phyloP scores from a whole-genome alignment of 2,329 filamentous ascomycete genomes.

The Colletotrichum cordylinicola region DNA sequence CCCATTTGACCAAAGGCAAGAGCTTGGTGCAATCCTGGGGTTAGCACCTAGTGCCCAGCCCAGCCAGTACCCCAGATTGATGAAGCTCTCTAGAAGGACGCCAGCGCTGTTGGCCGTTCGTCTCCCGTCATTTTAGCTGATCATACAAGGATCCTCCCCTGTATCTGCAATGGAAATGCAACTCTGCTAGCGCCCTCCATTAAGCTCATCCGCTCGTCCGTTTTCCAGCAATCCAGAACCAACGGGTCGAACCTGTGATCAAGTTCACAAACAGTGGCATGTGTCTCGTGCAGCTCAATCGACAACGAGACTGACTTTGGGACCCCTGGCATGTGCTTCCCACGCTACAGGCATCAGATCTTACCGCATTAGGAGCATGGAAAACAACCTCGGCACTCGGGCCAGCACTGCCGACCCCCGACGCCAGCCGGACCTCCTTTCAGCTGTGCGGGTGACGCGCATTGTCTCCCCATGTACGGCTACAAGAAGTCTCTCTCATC shows the following conservation, averaged over 20 bases:
- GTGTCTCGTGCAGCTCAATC: background rate
- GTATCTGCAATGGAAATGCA: background rate
- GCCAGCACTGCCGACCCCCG: conserved; percentile 15
- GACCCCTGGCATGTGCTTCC: conserved; percentile 16
- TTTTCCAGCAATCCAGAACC: background rate
- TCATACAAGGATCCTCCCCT: background rate
- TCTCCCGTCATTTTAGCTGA: background rate
- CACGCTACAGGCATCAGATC: background rate
- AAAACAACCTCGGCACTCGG: conserved; percentile 20
- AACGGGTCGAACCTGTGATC: background rate
- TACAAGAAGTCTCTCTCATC: background rate
- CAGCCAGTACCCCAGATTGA: background rate
- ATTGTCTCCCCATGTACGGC: background rate
- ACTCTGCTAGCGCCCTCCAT: background rate
- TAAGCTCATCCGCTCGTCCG: background rate
- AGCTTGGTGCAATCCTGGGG: background rate
- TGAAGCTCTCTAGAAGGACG: background rate
- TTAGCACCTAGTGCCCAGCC: background rate
- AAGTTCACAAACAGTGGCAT: background rate
- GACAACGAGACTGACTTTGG: background rate
- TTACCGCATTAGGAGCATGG: conserved; percentile 1
- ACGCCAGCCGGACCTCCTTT: conserved; percentile 18
- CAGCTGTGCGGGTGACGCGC: conserved; percentile 1
- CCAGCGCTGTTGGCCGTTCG: background rate
- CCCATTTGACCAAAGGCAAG: background rate